Percentiles rank a stretch among this genome's conserved stretches.
Conservation (phyloP, 2,329 filamentous ascomycete genomes). For the Macrophomina tecta region DNA sequence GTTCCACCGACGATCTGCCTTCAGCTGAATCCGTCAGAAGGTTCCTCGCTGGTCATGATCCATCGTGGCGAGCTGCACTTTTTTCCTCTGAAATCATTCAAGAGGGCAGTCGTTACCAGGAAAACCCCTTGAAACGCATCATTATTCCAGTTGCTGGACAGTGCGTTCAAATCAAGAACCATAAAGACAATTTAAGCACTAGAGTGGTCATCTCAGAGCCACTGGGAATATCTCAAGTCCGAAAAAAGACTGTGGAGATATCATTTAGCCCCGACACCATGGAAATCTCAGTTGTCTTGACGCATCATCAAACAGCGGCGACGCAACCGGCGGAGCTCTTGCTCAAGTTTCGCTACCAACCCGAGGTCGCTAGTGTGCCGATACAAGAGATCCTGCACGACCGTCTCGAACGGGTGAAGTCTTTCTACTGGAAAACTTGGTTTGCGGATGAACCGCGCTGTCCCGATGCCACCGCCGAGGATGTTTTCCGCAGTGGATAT, state of each 20-base stretch:
- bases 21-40: not conserved
- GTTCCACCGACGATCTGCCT: not conserved
- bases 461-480: not conserved
- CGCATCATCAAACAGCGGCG: slow-evolving; percentile 8
- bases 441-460: slow-evolving; percentile 5
- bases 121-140: slow-evolving; percentile 1
- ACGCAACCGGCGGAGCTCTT: slow-evolving; percentile 1
- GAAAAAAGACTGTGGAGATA: slow-evolving; percentile 4
- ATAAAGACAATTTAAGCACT: not conserved
- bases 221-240: not conserved
- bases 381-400: not conserved
- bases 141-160: slow-evolving; percentile 1
- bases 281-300: slow-evolving; percentile 2
- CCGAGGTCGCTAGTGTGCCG: not conserved
- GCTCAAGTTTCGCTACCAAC: slow-evolving; percentile 5
- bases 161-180: not conserved
- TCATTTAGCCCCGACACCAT: not conserved
- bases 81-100: not conserved
- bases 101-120: not conserved
- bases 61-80: slow-evolving; percentile 7
- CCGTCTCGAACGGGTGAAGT: slow-evolving; percentile 10
- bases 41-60: not conserved
- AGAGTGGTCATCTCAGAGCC: not conserved
- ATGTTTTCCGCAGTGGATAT: slow-evolving; percentile 5
- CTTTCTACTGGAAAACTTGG: slow-evolving; percentile 14